phyloP scores from a whole-genome alignment of 495 filamentous ascomycete genomes.

The Daldinia loculata region DNA sequence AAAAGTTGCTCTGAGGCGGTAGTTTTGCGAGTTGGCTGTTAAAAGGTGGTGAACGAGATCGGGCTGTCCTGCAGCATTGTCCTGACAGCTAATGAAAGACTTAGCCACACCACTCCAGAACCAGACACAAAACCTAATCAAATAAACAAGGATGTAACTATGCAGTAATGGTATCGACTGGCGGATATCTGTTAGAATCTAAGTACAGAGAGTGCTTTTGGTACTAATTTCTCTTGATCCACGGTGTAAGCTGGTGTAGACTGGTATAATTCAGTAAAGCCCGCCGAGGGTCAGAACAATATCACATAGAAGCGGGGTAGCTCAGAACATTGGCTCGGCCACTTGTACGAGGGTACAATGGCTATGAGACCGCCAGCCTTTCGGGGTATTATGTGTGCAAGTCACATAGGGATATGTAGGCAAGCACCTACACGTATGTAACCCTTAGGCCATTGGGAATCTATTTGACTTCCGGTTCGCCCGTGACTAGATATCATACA shows the following conservation, averaged over 20 bases:
- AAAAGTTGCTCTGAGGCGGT: not conserved
- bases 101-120: not conserved
- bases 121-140: not conserved
- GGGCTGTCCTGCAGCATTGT: constrained; percentile 13
- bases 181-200: not conserved
- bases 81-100: constrained; percentile 3
- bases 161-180: not conserved
- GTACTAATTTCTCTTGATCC: not conserved
- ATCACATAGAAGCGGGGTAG: constrained; percentile 4
- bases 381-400: not conserved
- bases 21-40: not conserved
- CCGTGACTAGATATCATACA: constrained; percentile 8
- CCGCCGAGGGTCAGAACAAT: not conserved
- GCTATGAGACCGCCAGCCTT: not conserved
- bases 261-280: not conserved
- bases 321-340: not conserved
- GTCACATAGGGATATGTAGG: too few species aligned
- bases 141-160: not conserved
- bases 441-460: not conserved
- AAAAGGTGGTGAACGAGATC: not conserved
- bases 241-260: not conserved
- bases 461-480: not conserved
- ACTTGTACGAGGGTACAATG: not conserved
- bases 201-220: not conserved
- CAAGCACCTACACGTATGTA: not conserved